phyloP scores from a whole-genome alignment of 495 filamentous ascomycete genomes.

The Melanomma pulvis-pyrius region DNA sequence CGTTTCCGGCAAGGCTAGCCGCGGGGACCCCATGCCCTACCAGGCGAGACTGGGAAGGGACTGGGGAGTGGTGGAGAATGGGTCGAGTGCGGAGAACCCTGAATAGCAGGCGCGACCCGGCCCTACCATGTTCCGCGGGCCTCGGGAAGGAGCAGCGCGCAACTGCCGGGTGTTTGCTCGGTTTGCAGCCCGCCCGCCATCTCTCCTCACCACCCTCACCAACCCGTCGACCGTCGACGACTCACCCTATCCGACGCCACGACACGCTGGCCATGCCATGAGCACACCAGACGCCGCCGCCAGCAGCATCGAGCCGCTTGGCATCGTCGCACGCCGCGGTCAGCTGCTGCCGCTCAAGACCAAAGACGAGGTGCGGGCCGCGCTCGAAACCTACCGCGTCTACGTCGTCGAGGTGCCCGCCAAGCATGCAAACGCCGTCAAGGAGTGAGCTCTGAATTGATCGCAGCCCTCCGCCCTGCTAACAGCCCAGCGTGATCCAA shows the following conservation, averaged over 20 bases:
- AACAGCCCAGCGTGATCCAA: conserved; percentile 50
- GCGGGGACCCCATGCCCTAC: too few relatives aligned
- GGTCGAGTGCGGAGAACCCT: background rate
- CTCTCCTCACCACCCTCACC: background rate
- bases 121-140: background rate
- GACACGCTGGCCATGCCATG: background rate
- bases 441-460: conserved; percentile 23
- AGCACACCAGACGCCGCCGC: background rate
- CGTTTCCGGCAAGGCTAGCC: too few relatives aligned
- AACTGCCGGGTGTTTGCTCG: conserved; percentile 24
- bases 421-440: conserved; percentile 19
- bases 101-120: background rate
- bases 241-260: background rate
- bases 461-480: background rate
- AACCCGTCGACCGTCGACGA: background rate
- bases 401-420: conserved; percentile 35
- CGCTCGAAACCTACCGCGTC: conserved; percentile 31
- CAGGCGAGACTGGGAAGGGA: too few relatives aligned
- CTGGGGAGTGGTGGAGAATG: too few relatives aligned
- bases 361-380: conserved; percentile 35
- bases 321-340: conserved; percentile 10
- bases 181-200: conserved; percentile 6
- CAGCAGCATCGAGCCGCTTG: conserved; percentile 9
- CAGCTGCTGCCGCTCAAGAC: conserved; percentile 29
- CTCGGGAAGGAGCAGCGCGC: background rate